phyloP scores from a whole-genome alignment of 805 yeast species.

The Yarrowia bubula region DNA sequence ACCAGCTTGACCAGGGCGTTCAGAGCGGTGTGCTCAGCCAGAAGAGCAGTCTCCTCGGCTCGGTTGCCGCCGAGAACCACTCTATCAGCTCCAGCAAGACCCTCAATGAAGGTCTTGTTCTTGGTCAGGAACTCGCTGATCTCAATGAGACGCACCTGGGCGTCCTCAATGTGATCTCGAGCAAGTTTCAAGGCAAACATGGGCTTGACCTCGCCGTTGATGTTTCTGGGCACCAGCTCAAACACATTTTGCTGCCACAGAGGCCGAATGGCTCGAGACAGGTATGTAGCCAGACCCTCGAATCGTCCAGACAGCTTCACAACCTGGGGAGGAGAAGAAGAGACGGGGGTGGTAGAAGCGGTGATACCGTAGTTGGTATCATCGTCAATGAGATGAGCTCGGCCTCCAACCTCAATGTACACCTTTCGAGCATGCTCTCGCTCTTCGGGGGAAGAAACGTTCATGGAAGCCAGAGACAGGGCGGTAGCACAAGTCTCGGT shows the following conservation, averaged over 20 bases:
- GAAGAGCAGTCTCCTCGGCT: conserved; percentile 43
- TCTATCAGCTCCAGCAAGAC: conserved; percentile 41
- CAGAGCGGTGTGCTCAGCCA: conserved; percentile 90
- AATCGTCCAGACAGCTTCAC: conserved; percentile 90
- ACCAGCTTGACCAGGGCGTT: conserved; percentile 72
- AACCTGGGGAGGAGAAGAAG: conserved; percentile 20
- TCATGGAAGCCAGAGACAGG: conserved; percentile 70
- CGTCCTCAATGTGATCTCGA: conserved; percentile 33
- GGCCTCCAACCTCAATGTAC: conserved; percentile 42
- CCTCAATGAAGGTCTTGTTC: conserved; percentile 48
- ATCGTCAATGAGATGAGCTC: conserved; percentile 38
- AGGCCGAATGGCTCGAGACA: conserved; percentile 74
- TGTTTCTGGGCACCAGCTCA: conserved; percentile 22
- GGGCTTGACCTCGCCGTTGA: conserved; percentile 27
- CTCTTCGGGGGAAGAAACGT: conserved; percentile 42
- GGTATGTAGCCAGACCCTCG: conserved; percentile 77
- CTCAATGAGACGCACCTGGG: conserved; percentile 39
- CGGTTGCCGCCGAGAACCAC: conserved; percentile 33
- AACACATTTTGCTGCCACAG: conserved; percentile 78
- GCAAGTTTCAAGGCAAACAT: conserved; percentile 35
- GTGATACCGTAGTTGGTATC: conserved; percentile 29
- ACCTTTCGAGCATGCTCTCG: conserved; percentile 39
- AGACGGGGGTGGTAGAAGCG: background rate
- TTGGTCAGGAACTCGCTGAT: conserved; percentile 42
- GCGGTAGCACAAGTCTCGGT: conserved; percentile 90